Evolutionary conservation across 2,329 filamentous ascomycete species (phyloP).

Genomic region (Coniochaeta sp.): DNA sequence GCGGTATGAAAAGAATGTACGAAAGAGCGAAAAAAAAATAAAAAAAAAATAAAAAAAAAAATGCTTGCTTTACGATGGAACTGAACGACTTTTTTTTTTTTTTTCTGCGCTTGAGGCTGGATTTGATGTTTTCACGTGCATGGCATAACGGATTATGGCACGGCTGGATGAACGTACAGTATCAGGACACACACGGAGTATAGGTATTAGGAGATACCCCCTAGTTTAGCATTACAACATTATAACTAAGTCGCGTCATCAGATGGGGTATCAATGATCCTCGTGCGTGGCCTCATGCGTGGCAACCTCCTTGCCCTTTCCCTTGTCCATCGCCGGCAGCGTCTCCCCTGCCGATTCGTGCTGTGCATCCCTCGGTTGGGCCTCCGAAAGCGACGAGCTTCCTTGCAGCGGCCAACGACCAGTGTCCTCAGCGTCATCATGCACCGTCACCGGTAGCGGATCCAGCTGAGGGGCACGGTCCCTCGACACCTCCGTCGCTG

Average conservation of each 20-base stretch:
- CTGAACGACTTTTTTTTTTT: background rate
- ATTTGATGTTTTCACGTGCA: background rate
- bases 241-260: background rate
- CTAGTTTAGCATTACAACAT: background rate
- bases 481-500: background rate
- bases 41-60: background rate
- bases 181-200: background rate
- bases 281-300: background rate
- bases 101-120: background rate
- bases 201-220: background rate
- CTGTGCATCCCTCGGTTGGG: background rate
- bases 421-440: background rate
- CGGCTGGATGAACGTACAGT: background rate
- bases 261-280: background rate
- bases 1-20: background rate
- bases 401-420: background rate
- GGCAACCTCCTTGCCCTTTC: background rate
- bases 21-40: too few relatives aligned
- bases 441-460: background rate
- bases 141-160: background rate
- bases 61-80: background rate
- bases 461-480: background rate
- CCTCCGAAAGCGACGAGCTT: background rate
- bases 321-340: background rate
- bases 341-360: background rate